Evolutionary conservation across 352 stramenopile species (phyloP).

Genomic region (Globisporangium carolinianum): DNA sequence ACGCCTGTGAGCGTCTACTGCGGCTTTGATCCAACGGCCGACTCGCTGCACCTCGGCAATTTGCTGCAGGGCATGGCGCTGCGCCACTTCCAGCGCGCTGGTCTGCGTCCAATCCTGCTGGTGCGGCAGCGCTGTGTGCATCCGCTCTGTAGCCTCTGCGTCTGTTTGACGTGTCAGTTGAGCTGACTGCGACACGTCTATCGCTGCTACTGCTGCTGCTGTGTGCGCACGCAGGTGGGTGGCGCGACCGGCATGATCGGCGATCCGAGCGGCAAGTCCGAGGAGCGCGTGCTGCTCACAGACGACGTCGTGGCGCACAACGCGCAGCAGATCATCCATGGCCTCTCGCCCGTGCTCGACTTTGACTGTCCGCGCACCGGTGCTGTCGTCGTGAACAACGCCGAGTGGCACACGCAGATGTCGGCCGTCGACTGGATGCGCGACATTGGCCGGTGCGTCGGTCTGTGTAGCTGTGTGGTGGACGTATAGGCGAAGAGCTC

Average conservation of each 20-base stretch:
- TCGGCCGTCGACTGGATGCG: slow-evolving; percentile 96
- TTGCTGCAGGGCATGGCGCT: slow-evolving; percentile 82
- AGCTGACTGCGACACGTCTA: background rate
- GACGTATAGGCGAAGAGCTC: background rate
- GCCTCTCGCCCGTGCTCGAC: slow-evolving; percentile 92
- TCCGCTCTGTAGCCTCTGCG: background rate
- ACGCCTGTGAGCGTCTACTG: slow-evolving; percentile 63
- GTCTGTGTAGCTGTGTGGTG: background rate
- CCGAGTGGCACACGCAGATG: slow-evolving; percentile 94
- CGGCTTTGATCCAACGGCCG: slow-evolving; percentile 90
- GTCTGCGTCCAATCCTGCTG: slow-evolving; percentile 88
- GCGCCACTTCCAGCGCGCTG: slow-evolving; percentile 82
- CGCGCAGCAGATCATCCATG: slow-evolving; percentile 83
- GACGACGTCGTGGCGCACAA: slow-evolving; percentile 91
- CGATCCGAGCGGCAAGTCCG: slow-evolving; percentile 97
- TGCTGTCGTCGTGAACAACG: slow-evolving; percentile 97
- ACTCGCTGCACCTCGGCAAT: slow-evolving; percentile 89
- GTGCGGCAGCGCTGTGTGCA: slow-evolving; percentile 10
- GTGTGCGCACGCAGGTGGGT: slow-evolving; percentile 27
- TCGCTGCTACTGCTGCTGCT: background rate
- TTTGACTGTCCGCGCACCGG: slow-evolving; percentile 88
- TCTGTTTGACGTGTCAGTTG: background rate
- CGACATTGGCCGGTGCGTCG: slow-evolving; percentile 86
- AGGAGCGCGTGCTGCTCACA: slow-evolving; percentile 93
- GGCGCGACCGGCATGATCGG: slow-evolving; percentile 93